Base-by-base conservation (phyloP, 2,329 filamentous ascomycete species). In the Pseudogymnoascus sp. region DNA sequence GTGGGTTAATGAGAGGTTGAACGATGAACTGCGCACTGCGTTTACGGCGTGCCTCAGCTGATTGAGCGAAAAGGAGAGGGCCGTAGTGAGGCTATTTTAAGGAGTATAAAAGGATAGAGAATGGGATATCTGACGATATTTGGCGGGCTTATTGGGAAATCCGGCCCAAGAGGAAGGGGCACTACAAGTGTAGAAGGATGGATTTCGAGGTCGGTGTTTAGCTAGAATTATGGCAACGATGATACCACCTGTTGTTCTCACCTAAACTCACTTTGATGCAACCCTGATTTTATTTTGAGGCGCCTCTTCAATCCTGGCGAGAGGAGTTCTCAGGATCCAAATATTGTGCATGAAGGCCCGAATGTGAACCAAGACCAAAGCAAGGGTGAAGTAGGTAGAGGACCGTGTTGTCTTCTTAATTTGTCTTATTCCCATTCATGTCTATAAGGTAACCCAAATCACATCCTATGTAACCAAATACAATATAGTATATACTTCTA, bases 1-100 rank as follows among this genome's bases (percentile, higher is more conserved):
- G 4, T 61, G 59, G 59, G 33, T 61, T 31, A 42, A 61, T n/a
- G 59, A 61, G 59, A 38, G 59, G 21, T 31, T 61, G 21, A 38
- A 40, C 33, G 33, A 38, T 38, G 59, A 61, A 33, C 33, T 61
- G 33, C 59, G 59, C 33, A 38, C 33, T 1, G 59, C 59, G 7
- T 61, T 61, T 31, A 40, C 37, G 13, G 59, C 59, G 3, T 61
- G 24, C 33, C 37, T 61, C 8, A 61, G 37, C 59, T 61, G 37
- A 61, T 33, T 24, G 10, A 33, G 50, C 16, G 10, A 8, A 33
- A 19, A 16, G 50, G 50, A 14, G 50, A 11, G 11, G 50, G 50
- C 50, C 29, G 50, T 56, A 19, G n/a, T 2, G 11, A 11, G 29
- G 50, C 29, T 33, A 16, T 33, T 50, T 50, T 56, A n/a, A 56